Evolutionary conservation across 495 filamentous ascomycete genomes (phyloP).

Genomic region (Penicillium angulare): DNA sequence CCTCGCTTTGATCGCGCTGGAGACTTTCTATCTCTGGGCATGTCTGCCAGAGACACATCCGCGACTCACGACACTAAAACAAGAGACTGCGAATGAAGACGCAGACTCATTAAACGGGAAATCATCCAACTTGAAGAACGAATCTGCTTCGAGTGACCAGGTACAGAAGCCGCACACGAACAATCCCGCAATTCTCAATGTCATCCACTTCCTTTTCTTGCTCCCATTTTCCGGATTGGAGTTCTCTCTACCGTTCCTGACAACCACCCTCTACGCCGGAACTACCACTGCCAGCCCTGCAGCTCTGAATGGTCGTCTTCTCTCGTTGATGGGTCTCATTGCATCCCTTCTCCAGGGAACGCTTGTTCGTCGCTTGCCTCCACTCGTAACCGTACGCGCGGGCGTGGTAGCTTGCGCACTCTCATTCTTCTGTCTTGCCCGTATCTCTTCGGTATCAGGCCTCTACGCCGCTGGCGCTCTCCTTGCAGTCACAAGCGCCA

Average conservation of each 20-base stretch:
- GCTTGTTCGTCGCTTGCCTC: constrained; percentile 76
- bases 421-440: constrained; percentile 79
- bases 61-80: constrained; percentile 31
- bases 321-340: constrained; percentile 91
- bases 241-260: constrained; percentile 92
- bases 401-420: constrained; percentile 74
- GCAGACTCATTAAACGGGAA: neutral
- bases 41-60: constrained; percentile 88
- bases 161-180: constrained; percentile 59
- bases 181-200: constrained; percentile 76
- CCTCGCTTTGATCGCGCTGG: constrained; percentile 73
- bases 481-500: constrained; percentile 84
- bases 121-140: neutral
- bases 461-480: constrained; percentile 81
- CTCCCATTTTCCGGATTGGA: constrained; percentile 98
- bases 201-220: constrained; percentile 85
- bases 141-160: neutral
- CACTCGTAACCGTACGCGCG: constrained; percentile 71
- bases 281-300: constrained; percentile 54
- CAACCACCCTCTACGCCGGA: constrained; percentile 78
- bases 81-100: constrained; percentile 14
- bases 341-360: constrained; percentile 86
- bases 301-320: constrained; percentile 75
- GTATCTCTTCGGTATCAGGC: constrained; percentile 57
- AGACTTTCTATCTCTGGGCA: constrained; percentile 87